These are phyloP conservation scores for Castanea crenata DNA, from an alignment of 306 rosid species.

Conservation along the genomic window DNA sequence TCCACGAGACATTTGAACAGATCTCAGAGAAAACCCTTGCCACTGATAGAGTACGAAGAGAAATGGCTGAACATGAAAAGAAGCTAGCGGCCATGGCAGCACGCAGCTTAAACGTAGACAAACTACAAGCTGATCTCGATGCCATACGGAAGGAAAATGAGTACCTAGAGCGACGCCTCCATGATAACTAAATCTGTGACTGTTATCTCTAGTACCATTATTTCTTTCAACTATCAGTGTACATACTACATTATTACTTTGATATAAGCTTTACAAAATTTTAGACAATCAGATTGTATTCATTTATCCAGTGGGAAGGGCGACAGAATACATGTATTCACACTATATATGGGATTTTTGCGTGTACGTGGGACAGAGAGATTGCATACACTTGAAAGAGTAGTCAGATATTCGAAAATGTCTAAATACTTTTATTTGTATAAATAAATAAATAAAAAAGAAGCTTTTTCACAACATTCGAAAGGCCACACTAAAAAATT, in stretches of 20 bases:
- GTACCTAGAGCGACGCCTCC: slow-evolving; percentile 34
- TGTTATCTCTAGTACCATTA: slow-evolving; percentile 1
- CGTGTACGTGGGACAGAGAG: no score
- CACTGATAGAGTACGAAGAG: slow-evolving; percentile 71
- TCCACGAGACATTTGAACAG: slow-evolving; percentile 75
- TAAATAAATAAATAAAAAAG: no score
- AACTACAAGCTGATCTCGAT: slow-evolving; percentile 61
- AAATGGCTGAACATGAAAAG: slow-evolving; percentile 69
- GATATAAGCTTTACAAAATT: background rate
- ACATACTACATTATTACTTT: slow-evolving; percentile 12
- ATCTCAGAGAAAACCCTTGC: slow-evolving; percentile 70
- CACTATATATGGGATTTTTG: no score
- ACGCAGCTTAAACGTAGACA: slow-evolving; percentile 43
- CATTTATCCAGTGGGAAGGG: background rate
- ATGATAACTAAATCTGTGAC: slow-evolving; percentile 13
- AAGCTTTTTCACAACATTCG: no score
- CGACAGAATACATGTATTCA: background rate
- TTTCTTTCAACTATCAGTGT: slow-evolving; percentile 35
- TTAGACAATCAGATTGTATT: background rate
- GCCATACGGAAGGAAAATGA: slow-evolving; percentile 52
- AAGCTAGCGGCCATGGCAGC: slow-evolving; percentile 59
- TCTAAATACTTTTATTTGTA: no score
- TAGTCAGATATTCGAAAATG: no score
- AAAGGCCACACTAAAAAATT: no score
- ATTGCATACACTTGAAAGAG: accelerated